phyloP scores from a whole-genome alignment of 2,329 filamentous ascomycete genomes.

The Epichloe amarillans region DNA sequence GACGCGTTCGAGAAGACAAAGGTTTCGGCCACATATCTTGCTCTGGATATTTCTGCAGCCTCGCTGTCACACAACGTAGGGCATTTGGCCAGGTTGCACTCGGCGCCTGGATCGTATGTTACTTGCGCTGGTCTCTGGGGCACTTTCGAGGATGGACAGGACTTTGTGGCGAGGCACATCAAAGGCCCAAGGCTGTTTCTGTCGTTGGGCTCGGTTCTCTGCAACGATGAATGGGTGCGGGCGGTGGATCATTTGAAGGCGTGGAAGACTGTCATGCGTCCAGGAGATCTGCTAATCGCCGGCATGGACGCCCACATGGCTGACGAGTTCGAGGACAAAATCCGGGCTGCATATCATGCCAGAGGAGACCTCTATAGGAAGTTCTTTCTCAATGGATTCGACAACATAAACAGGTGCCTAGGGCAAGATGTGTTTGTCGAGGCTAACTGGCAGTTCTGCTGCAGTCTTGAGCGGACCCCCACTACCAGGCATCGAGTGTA shows the following conservation, averaged over 20 bases:
- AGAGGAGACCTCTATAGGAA: conserved; percentile 20
- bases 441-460: conserved; percentile 25
- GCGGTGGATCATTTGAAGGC: conserved; percentile 22
- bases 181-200: conserved; percentile 23
- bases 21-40: conserved; percentile 21
- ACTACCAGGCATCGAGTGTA: conserved; percentile 28
- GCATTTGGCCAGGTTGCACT: conserved; percentile 18
- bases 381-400: conserved; percentile 28
- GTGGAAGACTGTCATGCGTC: conserved; percentile 23
- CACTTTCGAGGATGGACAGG: conserved; percentile 23
- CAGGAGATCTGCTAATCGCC: conserved; percentile 22
- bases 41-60: conserved; percentile 25
- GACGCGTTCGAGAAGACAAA: conserved; percentile 19
- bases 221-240: conserved; percentile 25
- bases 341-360: conserved; percentile 27
- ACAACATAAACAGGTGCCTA: conserved; percentile 22
- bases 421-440: conserved; percentile 22
- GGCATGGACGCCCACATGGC: conserved; percentile 29
- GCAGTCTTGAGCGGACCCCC: conserved; percentile 22
- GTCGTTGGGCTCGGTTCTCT: conserved; percentile 28
- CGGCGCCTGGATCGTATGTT: conserved; percentile 14
- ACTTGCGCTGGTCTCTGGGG: conserved; percentile 26
- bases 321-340: conserved; percentile 20
- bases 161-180: conserved; percentile 16
- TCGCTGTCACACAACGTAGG: conserved; percentile 23